phyloP scores from a whole-genome alignment of 2,329 filamentous ascomycete species.

The Beauveria scarabaeidicola region DNA sequence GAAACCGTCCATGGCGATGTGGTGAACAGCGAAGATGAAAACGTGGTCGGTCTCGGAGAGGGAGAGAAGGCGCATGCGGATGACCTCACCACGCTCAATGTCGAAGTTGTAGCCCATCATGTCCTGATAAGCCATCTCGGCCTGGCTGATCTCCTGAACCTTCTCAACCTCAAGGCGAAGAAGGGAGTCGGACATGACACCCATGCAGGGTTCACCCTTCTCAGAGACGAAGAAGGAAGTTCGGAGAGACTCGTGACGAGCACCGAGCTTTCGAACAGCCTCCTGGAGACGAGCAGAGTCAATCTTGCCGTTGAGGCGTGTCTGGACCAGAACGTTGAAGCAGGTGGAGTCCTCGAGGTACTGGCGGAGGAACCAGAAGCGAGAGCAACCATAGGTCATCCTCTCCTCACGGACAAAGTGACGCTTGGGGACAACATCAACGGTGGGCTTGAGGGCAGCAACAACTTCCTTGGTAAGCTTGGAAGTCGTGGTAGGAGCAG shows the following conservation, averaged over 20 bases:
- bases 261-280: conserved; percentile 12
- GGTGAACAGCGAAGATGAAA: conserved; percentile 38
- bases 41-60: conserved; percentile 25
- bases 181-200: conserved; percentile 18
- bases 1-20: conserved; percentile 43
- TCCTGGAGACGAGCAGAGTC: conserved; percentile 12
- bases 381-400: conserved; percentile 11
- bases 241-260: conserved; percentile 17
- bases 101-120: conserved; percentile 27
- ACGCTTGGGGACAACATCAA: conserved; percentile 1
- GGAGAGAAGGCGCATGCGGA: conserved; percentile 28
- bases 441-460: not conserved
- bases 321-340: conserved; percentile 13
- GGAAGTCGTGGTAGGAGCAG: not conserved
- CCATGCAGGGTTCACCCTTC: conserved; percentile 17
- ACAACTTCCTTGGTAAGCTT: conserved; percentile 3
- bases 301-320: conserved; percentile 12
- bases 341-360: conserved; percentile 13
- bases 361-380: conserved; percentile 12
- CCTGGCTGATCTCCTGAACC: conserved; percentile 17
- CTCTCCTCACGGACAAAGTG: conserved; percentile 9
- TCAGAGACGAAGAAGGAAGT: conserved; percentile 16
- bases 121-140: conserved; percentile 21
- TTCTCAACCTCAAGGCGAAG: conserved; percentile 21
- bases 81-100: conserved; percentile 26